Conservation (phyloP, 176 grass and related monocot genomes). For the Bolboschoenus planiculmis region DNA sequence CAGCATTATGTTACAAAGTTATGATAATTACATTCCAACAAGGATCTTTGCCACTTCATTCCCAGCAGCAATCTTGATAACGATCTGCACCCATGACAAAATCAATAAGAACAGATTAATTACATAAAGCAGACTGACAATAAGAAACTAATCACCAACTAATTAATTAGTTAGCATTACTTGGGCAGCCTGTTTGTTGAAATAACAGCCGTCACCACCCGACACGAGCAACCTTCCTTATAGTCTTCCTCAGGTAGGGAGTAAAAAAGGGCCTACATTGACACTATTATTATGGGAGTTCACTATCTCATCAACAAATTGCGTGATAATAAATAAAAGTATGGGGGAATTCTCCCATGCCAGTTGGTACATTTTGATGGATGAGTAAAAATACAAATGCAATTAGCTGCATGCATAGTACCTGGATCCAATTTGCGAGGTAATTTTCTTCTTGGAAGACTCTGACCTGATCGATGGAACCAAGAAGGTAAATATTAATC, state of each 20-base stretch:
- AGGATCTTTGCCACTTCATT: constrained; percentile 84
- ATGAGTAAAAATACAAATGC: neutral
- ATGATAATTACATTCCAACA: constrained; percentile 48
- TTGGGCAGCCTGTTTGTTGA: constrained; percentile 74
- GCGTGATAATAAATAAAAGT: neutral
- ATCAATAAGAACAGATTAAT: constrained; percentile 17
- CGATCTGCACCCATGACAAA: no score
- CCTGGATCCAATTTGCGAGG: constrained; percentile 95
- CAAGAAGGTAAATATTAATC: constrained; percentile 13
- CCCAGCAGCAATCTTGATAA: constrained; percentile 85
- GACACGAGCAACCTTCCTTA: constrained; percentile 55
- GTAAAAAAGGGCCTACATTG: constrained; percentile 70
- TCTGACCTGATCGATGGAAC: constrained; percentile 62
- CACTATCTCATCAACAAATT: neutral
- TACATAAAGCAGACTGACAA: neutral
- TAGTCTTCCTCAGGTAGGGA: constrained; percentile 73
- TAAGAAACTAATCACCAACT: neutral
- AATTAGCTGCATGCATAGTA: constrained; percentile 14
- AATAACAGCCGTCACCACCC: constrained; percentile 83
- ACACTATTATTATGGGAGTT: neutral
- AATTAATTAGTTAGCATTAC: constrained; percentile 17
- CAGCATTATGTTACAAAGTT: neutral
- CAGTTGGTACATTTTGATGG: no score
- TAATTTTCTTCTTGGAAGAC: constrained; percentile 84
- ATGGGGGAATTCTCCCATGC: no score